Conservation (phyloP, 1,139 yeast species). For the Scheffersomyces cryptocercus region DNA sequence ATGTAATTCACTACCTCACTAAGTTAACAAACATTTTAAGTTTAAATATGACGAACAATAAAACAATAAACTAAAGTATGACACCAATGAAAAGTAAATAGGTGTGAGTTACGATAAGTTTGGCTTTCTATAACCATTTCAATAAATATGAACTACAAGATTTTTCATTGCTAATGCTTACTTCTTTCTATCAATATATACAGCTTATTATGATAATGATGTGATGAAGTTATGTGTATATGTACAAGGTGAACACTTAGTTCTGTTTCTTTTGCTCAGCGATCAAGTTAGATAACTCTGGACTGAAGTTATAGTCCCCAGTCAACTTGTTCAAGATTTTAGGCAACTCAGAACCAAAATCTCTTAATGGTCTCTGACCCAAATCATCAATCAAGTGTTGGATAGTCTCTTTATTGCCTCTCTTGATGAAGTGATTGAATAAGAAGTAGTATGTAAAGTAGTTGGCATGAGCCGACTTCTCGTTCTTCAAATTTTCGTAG, state of each 20-base stretch:
- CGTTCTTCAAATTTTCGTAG: conserved; percentile 30
- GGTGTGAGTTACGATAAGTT: too few species aligned
- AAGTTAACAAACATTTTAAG: too few species aligned
- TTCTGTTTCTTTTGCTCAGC: background rate
- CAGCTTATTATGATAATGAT: too few species aligned
- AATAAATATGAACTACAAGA: too few species aligned
- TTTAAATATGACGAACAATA: too few species aligned
- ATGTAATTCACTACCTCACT: too few species aligned
- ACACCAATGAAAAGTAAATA: too few species aligned
- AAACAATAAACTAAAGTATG: too few species aligned
- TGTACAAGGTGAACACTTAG: background rate
- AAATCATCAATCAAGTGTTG: conserved; percentile 40
- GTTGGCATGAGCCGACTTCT: conserved; percentile 44
- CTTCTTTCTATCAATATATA: too few species aligned
- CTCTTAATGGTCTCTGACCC: conserved; percentile 21
- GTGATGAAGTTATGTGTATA: background rate
- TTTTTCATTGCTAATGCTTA: too few species aligned
- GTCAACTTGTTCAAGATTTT: conserved; percentile 22
- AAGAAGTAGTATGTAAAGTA: conserved; percentile 58
- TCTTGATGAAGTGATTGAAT: conserved; percentile 43
- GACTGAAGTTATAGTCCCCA: conserved; percentile 10
- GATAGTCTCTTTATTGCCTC: conserved; percentile 32
- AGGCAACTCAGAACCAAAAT: conserved; percentile 47
- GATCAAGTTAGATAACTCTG: conserved; percentile 7
- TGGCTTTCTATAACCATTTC: too few species aligned